Base-by-base conservation (phyloP, 805 yeast genomes). In the Schwanniomyces polymorphus region DNA sequence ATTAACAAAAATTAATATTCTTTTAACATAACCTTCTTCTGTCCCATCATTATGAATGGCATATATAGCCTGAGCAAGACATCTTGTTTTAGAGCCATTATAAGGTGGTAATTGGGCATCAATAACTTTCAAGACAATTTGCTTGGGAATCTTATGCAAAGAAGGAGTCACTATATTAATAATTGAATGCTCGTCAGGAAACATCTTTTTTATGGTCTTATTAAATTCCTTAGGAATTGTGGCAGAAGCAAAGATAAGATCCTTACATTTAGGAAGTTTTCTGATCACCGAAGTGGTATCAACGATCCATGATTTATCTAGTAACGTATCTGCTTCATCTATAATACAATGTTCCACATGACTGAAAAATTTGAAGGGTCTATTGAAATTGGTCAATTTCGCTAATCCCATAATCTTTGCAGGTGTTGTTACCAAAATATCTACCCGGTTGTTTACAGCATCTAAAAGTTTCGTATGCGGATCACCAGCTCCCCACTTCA, bases 291-390 rank as follows among this genome's bases (percentile, higher is more conserved):
- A 64, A 51, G 81, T 76, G 2, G 97, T 88, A 42, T 81, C 84
- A 23, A 76, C 76, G 9, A 84, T 64, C 78, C 91, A 91, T 0
- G 94, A 85, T 44, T 81, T 79, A 61, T 91, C 96, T 82, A 91
- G 77, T 46, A 92, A 69, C 0, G 97, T 87, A 66, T 92, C 99
- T 0, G 99, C 98, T 65, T 92, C 99, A 62, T 92, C 99, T 11
- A 88, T 79, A 1, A 88, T 92, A 39, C 86, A 74, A 58, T 78
- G 85, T 25, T 75, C 74, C 5, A 85, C 81, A 11, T 70, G 62
- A 40, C 64, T 64, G 49, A 80, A 69, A 21, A 68, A 57, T 31
- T 74, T 63, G 50, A 66, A 71, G 4, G 65, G 77, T 53, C 49
- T 56, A 31, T 50, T 45, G 26, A 60, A 47, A 48, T 70, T 63